phyloP scores from a whole-genome alignment of 495 filamentous ascomycete genomes.

The Terfezia claveryi region DNA sequence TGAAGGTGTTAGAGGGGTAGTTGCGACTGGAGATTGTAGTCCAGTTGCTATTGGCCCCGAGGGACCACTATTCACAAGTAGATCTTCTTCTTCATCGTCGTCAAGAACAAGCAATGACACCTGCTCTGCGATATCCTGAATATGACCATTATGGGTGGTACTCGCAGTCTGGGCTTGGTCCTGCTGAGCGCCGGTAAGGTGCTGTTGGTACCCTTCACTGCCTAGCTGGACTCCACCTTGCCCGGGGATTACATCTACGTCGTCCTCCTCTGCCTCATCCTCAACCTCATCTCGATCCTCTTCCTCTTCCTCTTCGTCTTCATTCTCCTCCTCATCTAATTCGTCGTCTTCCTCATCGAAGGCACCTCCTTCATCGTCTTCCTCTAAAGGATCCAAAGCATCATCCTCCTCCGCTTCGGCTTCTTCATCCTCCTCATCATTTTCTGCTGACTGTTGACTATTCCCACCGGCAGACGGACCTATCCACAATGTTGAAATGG shows the following conservation, averaged over 20 bases:
- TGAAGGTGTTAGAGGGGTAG: background rate
- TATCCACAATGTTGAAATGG: no score
- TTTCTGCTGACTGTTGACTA: background rate
- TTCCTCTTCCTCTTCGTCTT: background rate
- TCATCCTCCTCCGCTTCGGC: background rate
- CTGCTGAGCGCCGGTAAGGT: no score
- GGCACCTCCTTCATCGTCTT: background rate
- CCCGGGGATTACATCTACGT: no score
- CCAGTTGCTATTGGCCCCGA: background rate
- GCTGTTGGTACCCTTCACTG: no score
- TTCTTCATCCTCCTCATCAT: background rate
- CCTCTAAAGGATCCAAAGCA: background rate
- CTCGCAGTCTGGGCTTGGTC: no score
- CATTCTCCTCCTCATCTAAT: background rate
- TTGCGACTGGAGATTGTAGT: background rate
- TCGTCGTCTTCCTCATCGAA: background rate
- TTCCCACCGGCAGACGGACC: no score
- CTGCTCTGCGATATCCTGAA: background rate
- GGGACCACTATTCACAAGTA: background rate
- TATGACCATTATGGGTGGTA: background rate
- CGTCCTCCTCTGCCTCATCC: no score
- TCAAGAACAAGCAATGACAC: background rate
- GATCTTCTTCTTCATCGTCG: background rate
- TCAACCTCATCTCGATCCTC: no score
- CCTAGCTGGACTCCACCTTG: no score